Percentiles rank a stretch among this genome's conserved stretches.
Conservation (phyloP, 345 rosid species). For the Brassica carinata region DNA sequence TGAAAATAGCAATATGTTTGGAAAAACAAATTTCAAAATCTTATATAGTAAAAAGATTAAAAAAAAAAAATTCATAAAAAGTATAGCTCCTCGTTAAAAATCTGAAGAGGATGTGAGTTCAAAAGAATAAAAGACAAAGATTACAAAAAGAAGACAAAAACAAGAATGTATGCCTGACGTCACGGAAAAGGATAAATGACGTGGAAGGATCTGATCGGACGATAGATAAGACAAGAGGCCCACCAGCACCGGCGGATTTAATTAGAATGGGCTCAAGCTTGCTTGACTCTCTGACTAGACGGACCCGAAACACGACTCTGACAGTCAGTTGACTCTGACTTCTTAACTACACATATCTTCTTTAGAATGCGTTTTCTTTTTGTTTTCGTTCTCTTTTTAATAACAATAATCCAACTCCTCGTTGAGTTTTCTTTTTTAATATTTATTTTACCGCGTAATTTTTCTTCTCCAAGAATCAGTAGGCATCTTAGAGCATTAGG, state of each 20-base stretch:
- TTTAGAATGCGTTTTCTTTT: background rate
- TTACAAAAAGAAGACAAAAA: background rate
- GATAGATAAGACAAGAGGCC: constrained; percentile 47
- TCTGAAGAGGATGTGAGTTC: background rate
- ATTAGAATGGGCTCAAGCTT: constrained; percentile 37
- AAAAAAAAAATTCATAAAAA: background rate
- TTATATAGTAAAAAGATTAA: background rate
- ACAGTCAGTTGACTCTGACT: constrained; percentile 65
- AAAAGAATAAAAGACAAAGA: background rate
- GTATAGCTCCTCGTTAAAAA: background rate
- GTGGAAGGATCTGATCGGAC: constrained; percentile 21
- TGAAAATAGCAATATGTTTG: background rate
- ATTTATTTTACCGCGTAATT: background rate
- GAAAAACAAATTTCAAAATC: background rate
- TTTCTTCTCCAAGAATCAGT: constrained; percentile 25
- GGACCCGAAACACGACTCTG: constrained; percentile 42
- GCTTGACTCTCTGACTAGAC: constrained; percentile 57
- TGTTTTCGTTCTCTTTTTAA: background rate
- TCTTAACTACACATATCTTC: constrained; percentile 17
- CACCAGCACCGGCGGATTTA: constrained; percentile 64
- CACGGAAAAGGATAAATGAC: constrained; percentile 22
- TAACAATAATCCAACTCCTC: constrained; percentile 12
- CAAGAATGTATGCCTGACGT: constrained; percentile 17
- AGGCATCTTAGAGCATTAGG: too few species aligned
- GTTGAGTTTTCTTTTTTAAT: background rate